Conservation (phyloP, 441 rosid genomes). For the Bruguiera hainesii region DNA sequence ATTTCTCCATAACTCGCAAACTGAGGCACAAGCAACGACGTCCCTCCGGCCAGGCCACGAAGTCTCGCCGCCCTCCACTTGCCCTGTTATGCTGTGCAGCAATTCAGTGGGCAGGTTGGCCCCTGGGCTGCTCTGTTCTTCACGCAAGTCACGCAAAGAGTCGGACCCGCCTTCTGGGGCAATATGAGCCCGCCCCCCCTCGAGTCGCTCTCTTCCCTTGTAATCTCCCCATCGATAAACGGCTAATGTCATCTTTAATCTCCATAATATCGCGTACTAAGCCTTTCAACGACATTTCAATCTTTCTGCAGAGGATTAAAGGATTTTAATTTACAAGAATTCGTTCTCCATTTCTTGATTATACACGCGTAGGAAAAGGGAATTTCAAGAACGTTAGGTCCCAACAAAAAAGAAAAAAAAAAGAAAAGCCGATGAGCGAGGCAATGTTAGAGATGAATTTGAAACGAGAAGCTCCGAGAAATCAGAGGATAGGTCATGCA, state of each 20-base stretch:
- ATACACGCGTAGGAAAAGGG: not conserved
- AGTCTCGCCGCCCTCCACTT: slow-evolving; percentile 51
- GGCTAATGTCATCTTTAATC: slow-evolving; percentile 31
- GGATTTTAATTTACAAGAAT: not conserved
- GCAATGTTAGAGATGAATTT: not conserved
- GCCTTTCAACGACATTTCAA: slow-evolving; percentile 51
- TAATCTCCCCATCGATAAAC: slow-evolving; percentile 27
- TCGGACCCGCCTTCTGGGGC: slow-evolving; percentile 53
- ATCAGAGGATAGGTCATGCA: slow-evolving; percentile 20
- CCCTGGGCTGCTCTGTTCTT: slow-evolving; percentile 48
- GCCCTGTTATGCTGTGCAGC: slow-evolving; percentile 56
- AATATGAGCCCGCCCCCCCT: slow-evolving; percentile 55
- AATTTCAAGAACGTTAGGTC: too few relatives aligned
- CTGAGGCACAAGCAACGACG: slow-evolving; percentile 78
- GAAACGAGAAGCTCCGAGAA: slow-evolving; percentile 13
- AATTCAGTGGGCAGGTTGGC: slow-evolving; percentile 79
- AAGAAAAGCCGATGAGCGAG: not conserved
- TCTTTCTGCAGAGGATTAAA: not conserved
- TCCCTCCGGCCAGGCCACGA: slow-evolving; percentile 82
- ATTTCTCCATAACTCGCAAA: slow-evolving; percentile 76
- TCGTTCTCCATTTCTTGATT: not conserved
- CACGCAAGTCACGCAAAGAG: slow-evolving; percentile 1
- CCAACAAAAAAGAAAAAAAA: not conserved
- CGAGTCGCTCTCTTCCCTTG: slow-evolving; percentile 29
- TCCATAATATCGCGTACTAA: slow-evolving; percentile 58